Evolutionary conservation across 2,329 filamentous ascomycete species (phyloP), one percentile per base, ranked within the genome.

Genomic region (Ramichloridium luteum): DNA sequence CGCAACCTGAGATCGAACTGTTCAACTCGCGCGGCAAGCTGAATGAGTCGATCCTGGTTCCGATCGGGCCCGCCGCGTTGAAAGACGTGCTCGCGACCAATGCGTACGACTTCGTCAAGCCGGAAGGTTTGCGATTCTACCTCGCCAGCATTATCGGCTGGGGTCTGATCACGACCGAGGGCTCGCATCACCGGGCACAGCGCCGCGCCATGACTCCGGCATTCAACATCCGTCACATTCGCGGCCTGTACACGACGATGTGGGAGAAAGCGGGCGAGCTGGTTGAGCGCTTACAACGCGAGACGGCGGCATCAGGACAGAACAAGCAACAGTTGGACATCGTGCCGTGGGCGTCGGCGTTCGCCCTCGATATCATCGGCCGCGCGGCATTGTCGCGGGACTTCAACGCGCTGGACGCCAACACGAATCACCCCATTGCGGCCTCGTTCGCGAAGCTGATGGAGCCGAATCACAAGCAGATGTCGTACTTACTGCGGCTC

Each of bases 361-460:
- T 25, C n/a, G 18, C 29, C 6, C 11, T 31, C 11, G 29, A 31
- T 22, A 31, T 31, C n/a, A 31, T 31, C 16, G 29, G 29, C 8
- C 6, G 8, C 10, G 16, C n/a, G 4, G 16, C 18, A 3, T 13
- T 31, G 11, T 31, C 16, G 6, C 16, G 18, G 17, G 17, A 31
- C 6, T 31, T 31, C 18, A 22, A 25, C 29, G 16, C 29, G 3
- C 18, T 31, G 17, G 12, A n/a, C 9, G 25, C 9, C 3, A 13
- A 25, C n/a, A n/a, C n/a, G 16, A 12, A 31, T 12, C 16, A 25
- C 5, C 29, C 29, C 6, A 5, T 31, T 6, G 11, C 16, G 3
- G 16, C 23, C 6, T 6, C 16, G 5, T 31, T 25, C 22, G 12
- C 17, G 4, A 16, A 14, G 9, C 11, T 13, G 5, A 13, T 5